Base-by-base conservation (phyloP, 1,284 basidiomycete species). In the Fistulina hepatica region DNA sequence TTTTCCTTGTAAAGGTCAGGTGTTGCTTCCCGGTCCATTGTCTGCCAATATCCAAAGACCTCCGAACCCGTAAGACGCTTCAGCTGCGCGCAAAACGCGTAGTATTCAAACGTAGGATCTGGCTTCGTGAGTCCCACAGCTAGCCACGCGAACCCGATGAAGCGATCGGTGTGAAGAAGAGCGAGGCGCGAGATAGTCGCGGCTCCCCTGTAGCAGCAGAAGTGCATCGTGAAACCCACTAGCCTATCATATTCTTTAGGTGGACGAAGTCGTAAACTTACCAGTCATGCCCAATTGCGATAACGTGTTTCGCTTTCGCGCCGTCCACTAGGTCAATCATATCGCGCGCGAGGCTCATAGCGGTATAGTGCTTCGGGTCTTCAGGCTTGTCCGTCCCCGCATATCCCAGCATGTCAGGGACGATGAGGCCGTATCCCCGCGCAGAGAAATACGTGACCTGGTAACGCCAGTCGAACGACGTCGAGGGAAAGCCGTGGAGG, bases 371-470 rank as follows among this genome's bases (percentile, higher is more conserved):
- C 13, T 48, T 49, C 4, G 61, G 48, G 26, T 67, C 60, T 0
- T 48, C 48, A 1, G 72, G 72, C 44, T 69, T 72, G 46, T 64
- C 63, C 7, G 69, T 71, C 2, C 59, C 63, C 11, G 68, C 70
- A 37, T 72, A 73, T 5, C 71, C 72, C n/a, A 73, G 60, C 55
- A 69, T 60, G 50, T 74, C 70, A 6, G 69, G 72, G 4, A 62
- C 68, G 44, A 76, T 51, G 33, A 73, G 48, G 9, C 68, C 60
- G 46, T 66, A 73, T 3, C 72, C 72, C 21, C 55, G 49, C 10
- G 49, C 44, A 26, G 57, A 41, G 53, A 73, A 70, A 47, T 58
- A 63, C 2, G 54, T 40, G 17, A 70, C 59, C 43, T 69, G 65
- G 39, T 61, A 49, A 16, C 55, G 50, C 71, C 71, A 73, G 41